Base-by-base conservation (phyloP, 2,329 filamentous ascomycete genomes). In the Phaeosphaeriaceae sp. region DNA sequence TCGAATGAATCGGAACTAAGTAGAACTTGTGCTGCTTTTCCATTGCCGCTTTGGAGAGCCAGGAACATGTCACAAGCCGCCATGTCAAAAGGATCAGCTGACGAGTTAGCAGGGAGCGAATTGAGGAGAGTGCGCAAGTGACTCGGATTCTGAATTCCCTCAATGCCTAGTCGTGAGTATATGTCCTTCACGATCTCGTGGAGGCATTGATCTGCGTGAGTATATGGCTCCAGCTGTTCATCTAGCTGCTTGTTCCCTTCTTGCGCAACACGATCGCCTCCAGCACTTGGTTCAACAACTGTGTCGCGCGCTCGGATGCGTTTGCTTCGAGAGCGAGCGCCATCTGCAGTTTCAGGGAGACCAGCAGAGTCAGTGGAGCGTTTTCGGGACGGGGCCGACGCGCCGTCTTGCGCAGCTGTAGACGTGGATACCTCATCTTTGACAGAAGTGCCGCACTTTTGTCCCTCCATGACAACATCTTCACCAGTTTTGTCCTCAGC, bases 281-380 rank as follows among this genome's bases (percentile, higher is more conserved):
- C 77, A 9, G 73, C 64, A 13, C 71, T 64, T 21, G 69, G 67
- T 26, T 83, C 81, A 6, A 74, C 76, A 41, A 80, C 75, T 7
- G 81, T 82, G 54, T 86, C 84, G 52, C 85, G 78, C 23, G 83
- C 82, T 43, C 83, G 80, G 15, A 84, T 80, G 29, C 85, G 79
- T 61, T 84, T 84, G 65, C 84, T 86, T 60, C 84, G 83, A 11
- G 76, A 73, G 39, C 84, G 78, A 16, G 79, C 78, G 41, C 81
- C 81, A 52, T 87, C 84, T 11, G 74, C 74, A 11, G 76, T 77
- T 42, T 87, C 85, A 2, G 83, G 78, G 21, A 85, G 75, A 8
- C 81, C 82, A 40, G 83, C 81, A 16, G 81, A 82, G 42, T 85
- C 81, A 12, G 81, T 83, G 2, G 84, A 86, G 48, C 85, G 76